Evolutionary conservation across 1,284 basidiomycete species (phyloP), one percentile per base, ranked within the genome.

Genomic region (Cystobasidium slooffiae): DNA sequence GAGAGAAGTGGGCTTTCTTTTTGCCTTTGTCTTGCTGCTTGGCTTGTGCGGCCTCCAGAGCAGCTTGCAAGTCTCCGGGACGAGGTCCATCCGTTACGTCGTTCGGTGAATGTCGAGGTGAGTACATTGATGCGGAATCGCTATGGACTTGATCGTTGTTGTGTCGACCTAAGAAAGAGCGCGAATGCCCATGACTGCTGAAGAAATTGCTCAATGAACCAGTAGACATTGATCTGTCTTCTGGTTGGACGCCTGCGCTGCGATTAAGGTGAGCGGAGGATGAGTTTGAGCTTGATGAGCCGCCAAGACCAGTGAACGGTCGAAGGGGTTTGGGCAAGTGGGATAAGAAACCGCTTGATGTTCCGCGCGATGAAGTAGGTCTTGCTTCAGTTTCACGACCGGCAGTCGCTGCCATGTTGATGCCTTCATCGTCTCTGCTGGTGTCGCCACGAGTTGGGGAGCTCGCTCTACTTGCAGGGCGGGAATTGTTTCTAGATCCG

Each of bases 291-390:
- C 44, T 20, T 41, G 64, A 20, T 20, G 68, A 64, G 47, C 75
- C 77, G n/a, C 18, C 18, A 72, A 77, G 74, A 78, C 76, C 56
- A 18, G 78, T 80, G 39, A 80, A 70, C 0, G 79, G 79, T 6
- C 79, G 75, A 3, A 80, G 75, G 3, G 79, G 77, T 59, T 80
- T 80, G 20, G 80, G 78, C n/a, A 80, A 43, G 69, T 80, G 79
- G 5, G 78, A 66, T 72, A 73, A 51, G 62, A 80, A 79, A 76
- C 75, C 75, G 39, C 78, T 68, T 9, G 62, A 64, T 10, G 51
- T 24, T 22, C 39, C 18, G 12, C 61, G 49, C 9, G 22, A 43
- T 22, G 37, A 22, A 5, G 41, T n/a, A 9, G 61, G 63, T 5
- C 64, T 65, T 37, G 61, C 66, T 55, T 74, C 66, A 10, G 65